Conservation (phyloP, 805 yeast species). For the Candida vartiovaarae region DNA sequence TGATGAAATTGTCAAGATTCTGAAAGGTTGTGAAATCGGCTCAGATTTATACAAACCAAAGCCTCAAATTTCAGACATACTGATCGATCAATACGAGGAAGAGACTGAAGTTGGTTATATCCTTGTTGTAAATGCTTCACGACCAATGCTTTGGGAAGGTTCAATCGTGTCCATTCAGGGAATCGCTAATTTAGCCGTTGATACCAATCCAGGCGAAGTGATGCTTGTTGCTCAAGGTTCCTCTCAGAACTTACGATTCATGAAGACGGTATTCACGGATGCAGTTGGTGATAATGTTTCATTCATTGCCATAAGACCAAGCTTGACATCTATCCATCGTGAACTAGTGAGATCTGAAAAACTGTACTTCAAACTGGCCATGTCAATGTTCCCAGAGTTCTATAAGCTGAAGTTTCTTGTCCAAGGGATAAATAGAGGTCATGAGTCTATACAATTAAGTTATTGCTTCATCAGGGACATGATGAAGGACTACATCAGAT, state of each 20-base stretch:
- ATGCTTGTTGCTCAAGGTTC: slow-evolving; percentile 69
- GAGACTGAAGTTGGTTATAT: slow-evolving; percentile 48
- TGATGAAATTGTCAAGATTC: slow-evolving; percentile 35
- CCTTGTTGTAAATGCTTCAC: slow-evolving; percentile 66
- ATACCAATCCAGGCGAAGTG: slow-evolving; percentile 61
- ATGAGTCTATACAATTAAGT: slow-evolving; percentile 67
- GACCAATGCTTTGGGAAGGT: slow-evolving; percentile 91
- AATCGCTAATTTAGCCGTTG: slow-evolving; percentile 33
- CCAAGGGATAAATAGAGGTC: slow-evolving; percentile 56
- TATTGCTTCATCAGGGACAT: slow-evolving; percentile 77
- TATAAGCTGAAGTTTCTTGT: slow-evolving; percentile 42
- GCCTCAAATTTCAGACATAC: slow-evolving; percentile 13
- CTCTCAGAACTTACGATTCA: slow-evolving; percentile 44
- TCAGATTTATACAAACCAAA: slow-evolving; percentile 34
- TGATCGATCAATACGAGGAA: slow-evolving; percentile 21
- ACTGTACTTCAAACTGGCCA: slow-evolving; percentile 59
- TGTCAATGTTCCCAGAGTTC: slow-evolving; percentile 56
- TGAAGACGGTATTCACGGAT: slow-evolving; percentile 50
- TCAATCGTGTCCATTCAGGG: slow-evolving; percentile 47
- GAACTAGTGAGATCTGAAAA: slow-evolving; percentile 63
- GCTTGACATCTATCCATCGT: slow-evolving; percentile 62
- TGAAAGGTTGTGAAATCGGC: slow-evolving; percentile 45
- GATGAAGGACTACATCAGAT: slow-evolving; percentile 63
- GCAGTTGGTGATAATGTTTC: slow-evolving; percentile 48
- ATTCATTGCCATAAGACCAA: slow-evolving; percentile 59